Base-by-base conservation (phyloP, 192 early-diverging fungal genomes). In the Podila horticola region DNA sequence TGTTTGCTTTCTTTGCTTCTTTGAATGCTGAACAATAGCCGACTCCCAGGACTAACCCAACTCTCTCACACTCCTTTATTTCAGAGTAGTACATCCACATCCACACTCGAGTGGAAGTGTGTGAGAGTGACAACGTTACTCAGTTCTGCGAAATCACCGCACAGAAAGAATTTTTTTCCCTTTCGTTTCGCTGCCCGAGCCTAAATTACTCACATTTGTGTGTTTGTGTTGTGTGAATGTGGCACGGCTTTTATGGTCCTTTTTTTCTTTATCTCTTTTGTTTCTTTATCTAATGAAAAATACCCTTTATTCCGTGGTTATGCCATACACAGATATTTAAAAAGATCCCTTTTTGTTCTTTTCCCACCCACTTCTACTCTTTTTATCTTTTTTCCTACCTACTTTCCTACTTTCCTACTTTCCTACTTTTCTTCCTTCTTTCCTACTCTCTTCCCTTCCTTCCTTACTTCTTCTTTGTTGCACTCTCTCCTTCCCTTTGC, bases 1-100 rank as follows among this genome's bases (percentile, higher is more conserved):
- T 22, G 17, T n/a, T 55, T 12, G 52, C 24, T 22, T 10, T 55
- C 22, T 55, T 10, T 55, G 2, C 0, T 17, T 52, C 19, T 17
- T 17, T 52, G 52, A 24, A 26, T 55, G 52, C 20, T 55, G 4
- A 55, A 55, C 20, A 55, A 55, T 24, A 55, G 24, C 52, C 24
- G 6, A 24, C 24, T 55, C 24, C 24, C 52, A 24, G 8, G n/a
- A 12, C 4, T 22, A 12, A 24, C 20, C 9, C 52, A 55, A 55
- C 52, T 55, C 52, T 55, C 52, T 55, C 52, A 55, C 52, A 55
- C 52, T 55, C 52, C 52, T 55, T 55, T n/a, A 24, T 55, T 55
- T 26, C n/a, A 24, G 52, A 55, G 52, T 24, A 22, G 24, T 24
- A 45, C 41, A 45, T 45, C 38, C 41, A 13, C 41, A 13, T 36